Evolutionary conservation across 495 filamentous ascomycete genomes (phyloP).

Genomic region (Lichenothelia convexa): DNA sequence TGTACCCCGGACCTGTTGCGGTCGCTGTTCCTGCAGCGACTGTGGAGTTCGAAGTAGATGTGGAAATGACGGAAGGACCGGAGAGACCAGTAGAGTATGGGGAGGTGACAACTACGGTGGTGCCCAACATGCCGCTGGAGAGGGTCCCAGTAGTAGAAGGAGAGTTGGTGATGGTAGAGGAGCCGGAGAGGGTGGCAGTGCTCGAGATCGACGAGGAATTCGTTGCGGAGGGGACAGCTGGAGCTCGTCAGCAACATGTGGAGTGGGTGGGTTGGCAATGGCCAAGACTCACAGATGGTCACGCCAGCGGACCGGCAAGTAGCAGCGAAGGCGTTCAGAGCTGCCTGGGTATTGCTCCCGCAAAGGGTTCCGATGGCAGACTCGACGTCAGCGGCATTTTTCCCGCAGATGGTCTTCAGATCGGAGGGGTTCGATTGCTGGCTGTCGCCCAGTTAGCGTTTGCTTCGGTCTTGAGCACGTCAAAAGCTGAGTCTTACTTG

Average conservation of each 20-base stretch:
- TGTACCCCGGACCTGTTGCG: too few relatives aligned
- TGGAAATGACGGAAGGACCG: too few relatives aligned
- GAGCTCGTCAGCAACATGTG: not conserved
- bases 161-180: not conserved
- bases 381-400: slow-evolving; percentile 10
- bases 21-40: too few relatives aligned
- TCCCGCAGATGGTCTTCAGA: slow-evolving; percentile 16
- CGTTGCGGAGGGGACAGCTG: not conserved
- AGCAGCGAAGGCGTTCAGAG: slow-evolving; percentile 14
- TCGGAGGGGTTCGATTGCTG: slow-evolving; percentile 20
- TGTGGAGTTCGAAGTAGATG: too few relatives aligned
- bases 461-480: not conserved
- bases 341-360: slow-evolving; percentile 9
- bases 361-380: slow-evolving; percentile 14
- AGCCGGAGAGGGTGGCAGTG: not conserved
- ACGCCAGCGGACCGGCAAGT: slow-evolving; percentile 15
- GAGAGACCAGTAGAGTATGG: too few relatives aligned
- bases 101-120: not conserved
- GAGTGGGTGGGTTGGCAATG: not conserved
- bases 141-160: not conserved
- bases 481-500: slow-evolving; percentile 13
- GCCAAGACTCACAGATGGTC: slow-evolving; percentile 15
- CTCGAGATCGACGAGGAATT: slow-evolving; percentile 3
- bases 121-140: not conserved
- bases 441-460: slow-evolving; percentile 13